Evolutionary conservation across 2,329 filamentous ascomycete species (phyloP).

Genomic region (Pseudogymnoascus sp.): DNA sequence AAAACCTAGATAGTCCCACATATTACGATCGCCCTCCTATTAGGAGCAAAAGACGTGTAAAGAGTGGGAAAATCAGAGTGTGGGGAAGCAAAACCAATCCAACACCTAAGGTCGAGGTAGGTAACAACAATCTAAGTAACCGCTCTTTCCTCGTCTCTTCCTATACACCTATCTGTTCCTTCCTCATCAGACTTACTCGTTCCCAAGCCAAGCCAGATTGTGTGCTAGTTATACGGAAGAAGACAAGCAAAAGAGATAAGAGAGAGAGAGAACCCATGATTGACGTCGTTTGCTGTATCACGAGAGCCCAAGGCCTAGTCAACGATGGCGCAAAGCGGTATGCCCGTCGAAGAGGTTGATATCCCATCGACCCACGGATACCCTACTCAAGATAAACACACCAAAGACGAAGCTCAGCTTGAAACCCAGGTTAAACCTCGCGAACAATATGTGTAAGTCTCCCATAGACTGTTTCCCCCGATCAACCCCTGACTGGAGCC

Average conservation of each 20-base stretch:
- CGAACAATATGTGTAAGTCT: slow-evolving; percentile 4
- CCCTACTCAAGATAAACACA: neutral
- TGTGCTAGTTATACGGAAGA: neutral
- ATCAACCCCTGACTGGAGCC: neutral
- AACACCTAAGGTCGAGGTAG: neutral
- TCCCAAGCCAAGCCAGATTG: neutral
- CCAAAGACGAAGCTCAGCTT: neutral
- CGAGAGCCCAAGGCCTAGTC: slow-evolving; percentile 1
- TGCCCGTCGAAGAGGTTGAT: slow-evolving; percentile 3
- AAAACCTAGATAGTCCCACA: slow-evolving; percentile 2
- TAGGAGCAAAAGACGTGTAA: slow-evolving; percentile 1
- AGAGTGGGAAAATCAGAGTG: slow-evolving; percentile 1
- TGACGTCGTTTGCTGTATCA: neutral
- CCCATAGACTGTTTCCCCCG: neutral
- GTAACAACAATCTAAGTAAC: neutral
- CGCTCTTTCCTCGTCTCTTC: neutral
- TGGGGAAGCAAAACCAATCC: slow-evolving; percentile 7
- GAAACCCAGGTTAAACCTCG: neutral
- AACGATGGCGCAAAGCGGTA: slow-evolving; percentile 6
- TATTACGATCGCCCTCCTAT: slow-evolving; percentile 2
- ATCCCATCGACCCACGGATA: neutral
- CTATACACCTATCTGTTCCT: neutral
- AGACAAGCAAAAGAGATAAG: neutral
- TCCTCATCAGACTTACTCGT: neutral
- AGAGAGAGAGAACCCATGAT: neutral